These are phyloP conservation scores for Eucalyptus cloeziana DNA, from an alignment of 345 rosid species.

Conservation along the genomic window DNA sequence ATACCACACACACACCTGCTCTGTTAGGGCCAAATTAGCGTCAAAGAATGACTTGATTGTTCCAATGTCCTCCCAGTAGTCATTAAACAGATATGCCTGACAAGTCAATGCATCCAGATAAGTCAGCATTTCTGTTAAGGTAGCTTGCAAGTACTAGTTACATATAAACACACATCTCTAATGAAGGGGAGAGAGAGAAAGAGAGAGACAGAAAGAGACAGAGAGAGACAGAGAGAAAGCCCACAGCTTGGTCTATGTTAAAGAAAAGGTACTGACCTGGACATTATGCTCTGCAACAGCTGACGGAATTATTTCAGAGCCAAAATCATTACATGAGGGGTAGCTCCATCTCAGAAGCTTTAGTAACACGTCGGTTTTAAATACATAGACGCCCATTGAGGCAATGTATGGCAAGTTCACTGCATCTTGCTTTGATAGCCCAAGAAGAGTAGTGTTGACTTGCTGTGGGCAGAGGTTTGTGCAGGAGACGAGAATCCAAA, in stretches of 20 bases:
- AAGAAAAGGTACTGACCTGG: slow-evolving; percentile 27
- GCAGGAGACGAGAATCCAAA: background rate
- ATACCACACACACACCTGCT: slow-evolving; percentile 33
- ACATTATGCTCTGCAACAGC: slow-evolving; percentile 74
- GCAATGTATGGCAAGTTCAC: slow-evolving; percentile 59
- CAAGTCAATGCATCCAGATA: background rate
- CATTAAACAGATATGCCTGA: slow-evolving; percentile 75
- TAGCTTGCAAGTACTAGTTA: background rate
- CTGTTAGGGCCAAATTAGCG: slow-evolving; percentile 85
- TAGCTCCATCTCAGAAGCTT: slow-evolving; percentile 65
- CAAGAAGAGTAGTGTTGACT: slow-evolving; percentile 55
- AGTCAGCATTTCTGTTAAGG: background rate
- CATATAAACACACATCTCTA: background rate
- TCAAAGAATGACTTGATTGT: slow-evolving; percentile 79
- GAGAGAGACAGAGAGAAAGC: background rate
- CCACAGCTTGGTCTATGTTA: background rate
- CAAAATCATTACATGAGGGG: slow-evolving; percentile 85
- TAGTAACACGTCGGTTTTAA: slow-evolving; percentile 57
- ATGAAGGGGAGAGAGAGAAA: background rate
- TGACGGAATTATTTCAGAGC: slow-evolving; percentile 90
- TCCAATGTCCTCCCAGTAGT: slow-evolving; percentile 98
- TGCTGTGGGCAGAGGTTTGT: slow-evolving; percentile 28
- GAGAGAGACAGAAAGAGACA: background rate
- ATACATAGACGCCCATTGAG: slow-evolving; percentile 90
- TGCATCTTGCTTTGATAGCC: slow-evolving; percentile 68